A percentile compares a stretch with the other conserved stretches of the same genome.
Evolutionary conservation across 2,329 filamentous ascomycete genomes (phyloP).

Genomic region (Ascochyta koolunga): DNA sequence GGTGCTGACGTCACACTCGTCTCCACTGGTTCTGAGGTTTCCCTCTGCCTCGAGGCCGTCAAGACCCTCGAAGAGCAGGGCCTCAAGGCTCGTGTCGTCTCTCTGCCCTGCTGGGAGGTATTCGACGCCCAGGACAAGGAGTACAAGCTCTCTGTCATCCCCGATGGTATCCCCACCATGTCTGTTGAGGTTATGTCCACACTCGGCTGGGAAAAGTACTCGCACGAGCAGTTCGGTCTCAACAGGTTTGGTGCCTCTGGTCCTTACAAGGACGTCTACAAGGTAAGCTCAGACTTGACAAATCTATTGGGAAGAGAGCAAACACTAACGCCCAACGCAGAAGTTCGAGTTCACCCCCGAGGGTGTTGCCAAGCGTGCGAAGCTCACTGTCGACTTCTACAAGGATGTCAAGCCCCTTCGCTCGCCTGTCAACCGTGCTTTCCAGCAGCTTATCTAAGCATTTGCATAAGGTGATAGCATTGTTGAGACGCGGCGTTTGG

Average conservation of each 20-base stretch:
- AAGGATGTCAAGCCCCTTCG: constrained; percentile 88
- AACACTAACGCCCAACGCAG: constrained; percentile 61
- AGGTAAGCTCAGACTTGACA: constrained; percentile 56
- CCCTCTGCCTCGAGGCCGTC: constrained; percentile 89
- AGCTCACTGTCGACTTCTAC: constrained; percentile 95
- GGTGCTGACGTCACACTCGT: constrained; percentile 87
- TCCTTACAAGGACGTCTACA: constrained; percentile 97
- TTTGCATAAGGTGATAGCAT: constrained; percentile 1
- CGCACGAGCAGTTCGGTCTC: constrained; percentile 98
- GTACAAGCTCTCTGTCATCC: constrained; percentile 90
- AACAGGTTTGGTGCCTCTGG: constrained; percentile 99
- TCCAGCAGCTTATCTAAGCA: constrained; percentile 90
- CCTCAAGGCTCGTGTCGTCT: constrained; percentile 89
- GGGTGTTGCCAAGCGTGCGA: constrained; percentile 92
- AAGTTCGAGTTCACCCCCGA: constrained; percentile 99
- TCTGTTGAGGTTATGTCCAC: constrained; percentile 97
- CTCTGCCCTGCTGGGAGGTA: constrained; percentile 94
- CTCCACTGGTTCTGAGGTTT: constrained; percentile 94
- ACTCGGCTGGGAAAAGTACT: constrained; percentile 98
- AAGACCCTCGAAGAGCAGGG: constrained; percentile 89
- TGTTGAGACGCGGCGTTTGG: constrained; percentile 5
- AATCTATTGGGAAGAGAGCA: not conserved
- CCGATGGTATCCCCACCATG: constrained; percentile 90
- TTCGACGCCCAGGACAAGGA: constrained; percentile 95
- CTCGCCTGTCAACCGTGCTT: constrained; percentile 95